A percentile compares a stretch with the other conserved stretches of the same genome.
These are phyloP conservation scores for Cadophora sp. DNA, from an alignment of 2,329 filamentous ascomycete species.

Conservation along the genomic window DNA sequence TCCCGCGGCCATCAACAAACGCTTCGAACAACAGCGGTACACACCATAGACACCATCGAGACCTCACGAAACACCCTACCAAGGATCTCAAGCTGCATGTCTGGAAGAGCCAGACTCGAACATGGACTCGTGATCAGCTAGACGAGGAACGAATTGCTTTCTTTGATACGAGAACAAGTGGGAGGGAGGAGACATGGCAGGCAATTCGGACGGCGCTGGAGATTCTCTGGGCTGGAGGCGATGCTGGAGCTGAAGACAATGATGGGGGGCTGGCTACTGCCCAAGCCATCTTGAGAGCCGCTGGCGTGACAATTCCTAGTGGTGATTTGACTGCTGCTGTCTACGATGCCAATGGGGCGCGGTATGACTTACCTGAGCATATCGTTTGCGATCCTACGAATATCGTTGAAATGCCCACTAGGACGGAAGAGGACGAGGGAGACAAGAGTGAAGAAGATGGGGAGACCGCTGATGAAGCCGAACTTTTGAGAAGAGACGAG, in stretches of 20 bases:
- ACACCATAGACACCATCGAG: constrained; percentile 27
- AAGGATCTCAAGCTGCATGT: constrained; percentile 69
- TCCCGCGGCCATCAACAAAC: constrained; percentile 31
- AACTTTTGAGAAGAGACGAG: constrained; percentile 49
- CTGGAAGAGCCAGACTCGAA: constrained; percentile 67
- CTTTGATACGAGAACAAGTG: constrained; percentile 88
- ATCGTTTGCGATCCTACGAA: constrained; percentile 73
- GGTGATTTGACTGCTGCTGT: constrained; percentile 70
- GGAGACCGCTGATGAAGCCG: constrained; percentile 47
- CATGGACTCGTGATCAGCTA: constrained; percentile 74
- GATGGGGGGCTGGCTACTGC: constrained; percentile 65
- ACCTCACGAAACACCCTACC: constrained; percentile 70
- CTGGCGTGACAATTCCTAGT: constrained; percentile 76
- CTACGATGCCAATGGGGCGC: constrained; percentile 74
- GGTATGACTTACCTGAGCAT: constrained; percentile 72
- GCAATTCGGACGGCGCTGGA: constrained; percentile 73
- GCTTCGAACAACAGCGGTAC: constrained; percentile 28
- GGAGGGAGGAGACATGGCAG: constrained; percentile 80
- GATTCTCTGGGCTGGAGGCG: constrained; percentile 62
- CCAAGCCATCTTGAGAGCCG: constrained; percentile 81
- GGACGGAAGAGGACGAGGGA: constrained; percentile 43
- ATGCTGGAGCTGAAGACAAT: constrained; percentile 44
- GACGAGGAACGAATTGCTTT: constrained; percentile 79
- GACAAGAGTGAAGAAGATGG: constrained; percentile 37
- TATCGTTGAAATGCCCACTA: constrained; percentile 44